Percentiles rank a stretch among this genome's conserved stretches.
These are phyloP conservation scores for Rossbeevera mucosa DNA, from an alignment of 768 basidiomycete genomes.

Conservation along the genomic window DNA sequence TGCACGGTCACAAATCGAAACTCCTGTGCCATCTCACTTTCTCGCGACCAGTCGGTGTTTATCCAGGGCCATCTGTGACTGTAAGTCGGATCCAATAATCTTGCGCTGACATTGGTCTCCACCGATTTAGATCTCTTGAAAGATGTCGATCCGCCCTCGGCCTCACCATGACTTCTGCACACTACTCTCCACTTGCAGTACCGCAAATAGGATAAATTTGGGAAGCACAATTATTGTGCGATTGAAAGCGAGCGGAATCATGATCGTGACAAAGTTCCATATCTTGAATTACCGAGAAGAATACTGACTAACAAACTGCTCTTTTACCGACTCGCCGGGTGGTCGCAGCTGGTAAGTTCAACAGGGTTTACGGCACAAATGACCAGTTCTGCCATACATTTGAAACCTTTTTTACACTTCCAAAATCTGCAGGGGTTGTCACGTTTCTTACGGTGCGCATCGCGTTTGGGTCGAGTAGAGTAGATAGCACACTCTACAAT, in stretches of 20 bases:
- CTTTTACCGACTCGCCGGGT: conserved; percentile 10
- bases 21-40: neutral
- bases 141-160: conserved; percentile 4
- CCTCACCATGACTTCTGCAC: conserved; percentile 3
- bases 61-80: neutral
- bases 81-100: neutral
- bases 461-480: neutral
- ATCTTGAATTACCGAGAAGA: conserved; percentile 7
- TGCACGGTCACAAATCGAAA: neutral
- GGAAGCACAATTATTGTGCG: conserved; percentile 1
- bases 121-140: conserved; percentile 6
- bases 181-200: neutral
- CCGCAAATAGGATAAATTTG: neutral
- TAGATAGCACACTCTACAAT: neutral
- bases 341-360: conserved; percentile 3
- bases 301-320: conserved; percentile 14
- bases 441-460: neutral
- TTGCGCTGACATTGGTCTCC: too few relatives aligned
- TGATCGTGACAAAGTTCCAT: neutral
- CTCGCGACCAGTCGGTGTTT: neutral
- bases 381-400: neutral
- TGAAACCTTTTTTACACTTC: neutral
- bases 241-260: neutral
- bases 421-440: neutral
- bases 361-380: conserved; percentile 20